Percentiles rank a stretch among this genome's conserved stretches.
phyloP scores from a whole-genome alignment of 2,329 filamentous ascomycete species.

The Huntiella abstrusa region DNA sequence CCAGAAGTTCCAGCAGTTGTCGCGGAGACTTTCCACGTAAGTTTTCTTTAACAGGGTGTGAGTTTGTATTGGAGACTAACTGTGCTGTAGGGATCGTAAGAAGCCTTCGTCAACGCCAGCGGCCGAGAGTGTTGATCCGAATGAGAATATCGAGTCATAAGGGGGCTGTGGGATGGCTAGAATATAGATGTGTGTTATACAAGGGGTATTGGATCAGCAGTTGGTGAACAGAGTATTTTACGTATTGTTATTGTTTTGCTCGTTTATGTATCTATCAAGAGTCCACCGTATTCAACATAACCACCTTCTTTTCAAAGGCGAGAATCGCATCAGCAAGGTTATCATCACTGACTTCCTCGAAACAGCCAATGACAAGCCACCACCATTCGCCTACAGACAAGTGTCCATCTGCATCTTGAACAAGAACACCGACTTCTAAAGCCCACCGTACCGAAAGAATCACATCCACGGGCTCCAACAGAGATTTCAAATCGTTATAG shows the following conservation, averaged over 20 bases:
- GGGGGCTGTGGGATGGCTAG: not conserved
- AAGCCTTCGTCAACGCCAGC: conserved; percentile 2
- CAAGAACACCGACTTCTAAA: conserved; percentile 30
- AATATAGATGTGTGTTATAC: not conserved
- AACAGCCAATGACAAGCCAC: conserved; percentile 36
- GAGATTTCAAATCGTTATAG: conserved; percentile 34
- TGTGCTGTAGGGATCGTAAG: conserved; percentile 7
- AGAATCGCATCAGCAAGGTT: conserved; percentile 1
- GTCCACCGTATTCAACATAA: conserved; percentile 9
- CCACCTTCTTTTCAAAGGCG: conserved; percentile 6
- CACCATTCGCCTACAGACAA: conserved; percentile 43
- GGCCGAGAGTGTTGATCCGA: conserved; percentile 1
- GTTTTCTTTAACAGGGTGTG: conserved; percentile 19
- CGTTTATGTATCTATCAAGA: not conserved
- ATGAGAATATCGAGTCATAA: not conserved
- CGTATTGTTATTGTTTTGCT: not conserved
- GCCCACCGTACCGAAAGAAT: conserved; percentile 41
- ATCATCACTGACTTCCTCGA: not conserved
- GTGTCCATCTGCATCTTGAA: not conserved
- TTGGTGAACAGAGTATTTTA: not conserved
- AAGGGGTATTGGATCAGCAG: not conserved
- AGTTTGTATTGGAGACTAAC: not conserved
- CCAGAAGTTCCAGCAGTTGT: conserved; percentile 66
- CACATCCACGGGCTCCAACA: conserved; percentile 45
- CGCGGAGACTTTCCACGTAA: conserved; percentile 91